phyloP scores from a whole-genome alignment of 495 filamentous ascomycete species.

The Penicillium robsamsonii region DNA sequence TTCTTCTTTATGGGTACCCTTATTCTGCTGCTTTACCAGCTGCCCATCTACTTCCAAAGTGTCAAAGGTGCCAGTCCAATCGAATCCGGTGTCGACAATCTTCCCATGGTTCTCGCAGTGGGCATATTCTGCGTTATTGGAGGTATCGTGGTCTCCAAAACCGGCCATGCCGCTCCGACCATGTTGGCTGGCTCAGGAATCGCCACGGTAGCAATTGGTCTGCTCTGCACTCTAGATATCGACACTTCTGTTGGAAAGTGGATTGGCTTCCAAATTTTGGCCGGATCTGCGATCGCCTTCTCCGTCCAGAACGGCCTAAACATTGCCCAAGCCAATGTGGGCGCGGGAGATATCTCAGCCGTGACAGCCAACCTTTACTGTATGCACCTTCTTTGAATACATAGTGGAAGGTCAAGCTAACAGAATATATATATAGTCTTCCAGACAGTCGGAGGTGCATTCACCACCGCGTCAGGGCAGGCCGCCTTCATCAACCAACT shows the following conservation, averaged over 20 bases:
- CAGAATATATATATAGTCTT: constrained; percentile 21
- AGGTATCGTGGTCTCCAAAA: too few relatives aligned
- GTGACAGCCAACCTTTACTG: not conserved
- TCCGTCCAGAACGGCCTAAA: not conserved
- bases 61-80: not conserved
- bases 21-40: not conserved
- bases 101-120: not conserved
- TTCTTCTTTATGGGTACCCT: not conserved
- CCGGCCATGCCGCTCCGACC: too few relatives aligned
- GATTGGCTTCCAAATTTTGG: constrained; percentile 64
- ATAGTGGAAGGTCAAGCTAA: not conserved
- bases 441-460: constrained; percentile 43
- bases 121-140: too few relatives aligned
- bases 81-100: not conserved
- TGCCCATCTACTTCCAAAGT: not conserved
- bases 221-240: constrained; percentile 53
- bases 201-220: constrained; percentile 54
- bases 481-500: constrained; percentile 41
- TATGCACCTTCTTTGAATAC: constrained; percentile 1
- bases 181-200: too few relatives aligned
- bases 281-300: constrained; percentile 35
- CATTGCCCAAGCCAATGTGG: not conserved
- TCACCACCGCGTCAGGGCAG: constrained; percentile 42
- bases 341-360: not conserved
- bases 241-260: constrained; percentile 38